A percentile compares a stretch with the other conserved stretches of the same genome.
Conservation (phyloP, 495 filamentous ascomycete species). For the Penicillium flavigenum region DNA sequence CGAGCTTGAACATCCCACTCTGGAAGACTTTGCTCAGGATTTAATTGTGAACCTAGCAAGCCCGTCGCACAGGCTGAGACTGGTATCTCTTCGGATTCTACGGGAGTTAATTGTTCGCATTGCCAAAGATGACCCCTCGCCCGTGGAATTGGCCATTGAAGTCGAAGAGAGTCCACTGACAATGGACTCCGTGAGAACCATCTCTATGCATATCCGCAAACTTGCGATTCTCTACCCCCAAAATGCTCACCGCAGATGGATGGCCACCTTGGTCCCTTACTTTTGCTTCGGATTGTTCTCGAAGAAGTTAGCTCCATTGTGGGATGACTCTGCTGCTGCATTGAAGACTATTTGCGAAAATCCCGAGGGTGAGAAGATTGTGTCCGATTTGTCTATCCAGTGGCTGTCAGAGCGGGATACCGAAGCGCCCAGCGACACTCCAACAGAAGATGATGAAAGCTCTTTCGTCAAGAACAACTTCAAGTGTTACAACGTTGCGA, state of each 20-base stretch:
- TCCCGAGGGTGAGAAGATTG: slow-evolving; percentile 66
- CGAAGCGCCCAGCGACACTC: slow-evolving; percentile 12
- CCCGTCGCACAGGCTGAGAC: slow-evolving; percentile 67
- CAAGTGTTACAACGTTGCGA: slow-evolving; percentile 73
- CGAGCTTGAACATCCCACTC: slow-evolving; percentile 42
- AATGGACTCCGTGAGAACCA: slow-evolving; percentile 67
- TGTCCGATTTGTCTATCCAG: slow-evolving; percentile 70
- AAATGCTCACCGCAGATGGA: slow-evolving; percentile 56
- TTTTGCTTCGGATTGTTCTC: slow-evolving; percentile 91
- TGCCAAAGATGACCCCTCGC: slow-evolving; percentile 38
- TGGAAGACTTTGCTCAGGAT: slow-evolving; percentile 56
- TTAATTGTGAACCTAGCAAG: slow-evolving; percentile 70
- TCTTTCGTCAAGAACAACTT: slow-evolving; percentile 56
- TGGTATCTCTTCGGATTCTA: slow-evolving; percentile 69
- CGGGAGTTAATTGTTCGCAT: slow-evolving; percentile 36
- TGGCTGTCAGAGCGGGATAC: slow-evolving; percentile 69
- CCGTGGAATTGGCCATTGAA: slow-evolving; percentile 55
- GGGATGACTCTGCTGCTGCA: slow-evolving; percentile 76
- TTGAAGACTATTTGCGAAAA: slow-evolving; percentile 72
- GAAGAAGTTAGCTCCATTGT: slow-evolving; percentile 74
- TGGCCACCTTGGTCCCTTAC: slow-evolving; percentile 68
- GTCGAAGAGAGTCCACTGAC: slow-evolving; percentile 76
- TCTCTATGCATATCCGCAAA: slow-evolving; percentile 83
- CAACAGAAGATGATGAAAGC: slow-evolving; percentile 28
- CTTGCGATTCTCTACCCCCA: slow-evolving; percentile 61